Evolutionary conservation across 2,329 filamentous ascomycete species (phyloP).

Genomic region (Trichoderma sp.): DNA sequence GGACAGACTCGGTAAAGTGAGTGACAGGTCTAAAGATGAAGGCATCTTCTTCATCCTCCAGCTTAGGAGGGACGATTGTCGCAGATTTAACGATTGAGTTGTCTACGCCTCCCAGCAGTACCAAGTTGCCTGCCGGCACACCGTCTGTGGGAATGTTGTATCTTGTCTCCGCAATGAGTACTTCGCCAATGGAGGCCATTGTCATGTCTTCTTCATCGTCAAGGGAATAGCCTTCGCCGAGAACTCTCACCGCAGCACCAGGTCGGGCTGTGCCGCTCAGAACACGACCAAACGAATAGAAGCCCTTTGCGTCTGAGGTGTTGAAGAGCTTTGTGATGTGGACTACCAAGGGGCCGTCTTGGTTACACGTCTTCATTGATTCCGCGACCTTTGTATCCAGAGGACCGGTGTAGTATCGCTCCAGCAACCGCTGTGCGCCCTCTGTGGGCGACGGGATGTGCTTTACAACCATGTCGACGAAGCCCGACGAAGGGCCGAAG

Average conservation of each 20-base stretch:
- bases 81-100: conserved; percentile 98
- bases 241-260: conserved; percentile 79
- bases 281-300: conserved; percentile 86
- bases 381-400: conserved; percentile 75
- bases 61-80: conserved; percentile 75
- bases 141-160: conserved; percentile 92
- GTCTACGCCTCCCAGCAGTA: conserved; percentile 87
- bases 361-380: conserved; percentile 78
- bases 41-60: conserved; percentile 85
- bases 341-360: conserved; percentile 87
- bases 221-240: conserved; percentile 92
- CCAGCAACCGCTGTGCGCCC: conserved; percentile 71
- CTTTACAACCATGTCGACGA: conserved; percentile 91
- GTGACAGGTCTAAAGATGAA: conserved; percentile 92
- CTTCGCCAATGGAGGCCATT: conserved; percentile 75
- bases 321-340: conserved; percentile 94
- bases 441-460: conserved; percentile 85
- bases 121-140: conserved; percentile 90
- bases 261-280: conserved; percentile 87
- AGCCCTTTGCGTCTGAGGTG: conserved; percentile 83
- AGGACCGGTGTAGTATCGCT: conserved; percentile 90
- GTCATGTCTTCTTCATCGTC: conserved; percentile 99
- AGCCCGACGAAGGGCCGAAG: conserved; percentile 83
- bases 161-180: conserved; percentile 86
- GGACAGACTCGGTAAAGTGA: conserved; percentile 95